Percentiles rank a stretch among this genome's conserved stretches.
phyloP scores from a whole-genome alignment of 225 moss, liverwort and hornwort genomes.

The Physcomitrellopsis africana region DNA sequence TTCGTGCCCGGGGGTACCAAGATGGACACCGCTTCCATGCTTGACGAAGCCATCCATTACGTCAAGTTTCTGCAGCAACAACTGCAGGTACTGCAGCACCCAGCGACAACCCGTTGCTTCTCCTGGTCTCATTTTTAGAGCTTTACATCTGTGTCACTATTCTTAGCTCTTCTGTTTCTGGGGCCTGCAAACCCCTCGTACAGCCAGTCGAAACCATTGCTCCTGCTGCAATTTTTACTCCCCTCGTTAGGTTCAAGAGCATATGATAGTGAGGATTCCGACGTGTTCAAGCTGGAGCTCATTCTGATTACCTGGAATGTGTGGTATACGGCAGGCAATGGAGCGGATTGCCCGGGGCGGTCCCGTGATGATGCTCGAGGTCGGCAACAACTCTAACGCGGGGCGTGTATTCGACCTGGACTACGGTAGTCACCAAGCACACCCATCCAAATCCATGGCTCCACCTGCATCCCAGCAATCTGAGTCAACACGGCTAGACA shows the following conservation, averaged over 20 bases:
- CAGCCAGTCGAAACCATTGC: too few species aligned
- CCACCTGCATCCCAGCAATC: slow-evolving; percentile 24
- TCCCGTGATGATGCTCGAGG: slow-evolving; percentile 27
- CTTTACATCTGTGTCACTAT: too few species aligned
- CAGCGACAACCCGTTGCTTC: not conserved
- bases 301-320: slow-evolving; percentile 11
- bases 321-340: slow-evolving; percentile 20
- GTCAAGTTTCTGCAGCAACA: slow-evolving; percentile 62
- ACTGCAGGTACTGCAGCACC: slow-evolving; percentile 40
- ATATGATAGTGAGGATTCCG: not conserved
- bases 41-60: slow-evolving; percentile 70
- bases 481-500: slow-evolving; percentile 26
- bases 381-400: not conserved
- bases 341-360: slow-evolving; percentile 29
- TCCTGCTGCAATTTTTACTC: too few species aligned
- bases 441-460: slow-evolving; percentile 9
- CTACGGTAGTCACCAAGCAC: slow-evolving; percentile 21
- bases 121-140: too few species aligned
- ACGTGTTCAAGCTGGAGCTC: not conserved
- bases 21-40: slow-evolving; percentile 82
- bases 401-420: slow-evolving; percentile 34
- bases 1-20: slow-evolving; percentile 70
- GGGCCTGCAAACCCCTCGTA: too few species aligned
- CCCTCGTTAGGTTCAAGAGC: too few species aligned
- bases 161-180: too few species aligned